Base-by-base conservation (phyloP, 257 asterid species). In the Solanum neorickii region DNA sequence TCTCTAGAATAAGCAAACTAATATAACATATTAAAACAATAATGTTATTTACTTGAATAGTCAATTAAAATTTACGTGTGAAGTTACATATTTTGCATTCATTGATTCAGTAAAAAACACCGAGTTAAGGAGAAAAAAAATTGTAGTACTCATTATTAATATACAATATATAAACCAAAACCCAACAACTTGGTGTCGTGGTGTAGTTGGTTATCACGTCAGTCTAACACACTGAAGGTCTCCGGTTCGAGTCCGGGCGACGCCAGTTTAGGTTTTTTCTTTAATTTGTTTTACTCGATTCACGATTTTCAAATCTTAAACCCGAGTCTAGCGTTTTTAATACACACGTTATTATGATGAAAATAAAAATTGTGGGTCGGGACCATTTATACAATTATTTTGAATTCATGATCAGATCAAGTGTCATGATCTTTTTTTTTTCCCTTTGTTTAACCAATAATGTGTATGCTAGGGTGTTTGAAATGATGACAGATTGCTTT, bases 201-300 rank as follows among this genome's bases (percentile, higher is more conserved):
- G 96, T 94, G 96, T 94, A 94, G 98, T 94, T 94, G 96, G 98
- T 94, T 94, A 94, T 92, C 95, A 93, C 94, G 95, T 94, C 96
- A 93, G 95, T 94, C 95, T 93, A 93, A 93, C 95, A 92, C 95
- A 92, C 95, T 92, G 95, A 93, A 94, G 95, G 98, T 93, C 98
- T 93, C 98, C 95, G 95, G 94, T 93, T 93, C 95, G 93, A 93
- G 77, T 46, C 94, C 95, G 94, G 95, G 95, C 95, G 94, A 93
- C 75, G 98, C 95, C 96, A 92, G 2, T 0, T 5, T 76, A 0
- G 1, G 0, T 5, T 6, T 39, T 1, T 1, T 70, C 1, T 27
- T 27, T 14, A 10, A 20, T 6, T 11, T n/a, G 39, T n/a, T 41
- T 39, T 21, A 21, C 21, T 74, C 9, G n/a, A 33, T 33, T 31